Evolutionary conservation across 805 yeast species (phyloP), one percentile per base, ranked within the genome.

Genomic region (Metschnikowia kofuensis): DNA sequence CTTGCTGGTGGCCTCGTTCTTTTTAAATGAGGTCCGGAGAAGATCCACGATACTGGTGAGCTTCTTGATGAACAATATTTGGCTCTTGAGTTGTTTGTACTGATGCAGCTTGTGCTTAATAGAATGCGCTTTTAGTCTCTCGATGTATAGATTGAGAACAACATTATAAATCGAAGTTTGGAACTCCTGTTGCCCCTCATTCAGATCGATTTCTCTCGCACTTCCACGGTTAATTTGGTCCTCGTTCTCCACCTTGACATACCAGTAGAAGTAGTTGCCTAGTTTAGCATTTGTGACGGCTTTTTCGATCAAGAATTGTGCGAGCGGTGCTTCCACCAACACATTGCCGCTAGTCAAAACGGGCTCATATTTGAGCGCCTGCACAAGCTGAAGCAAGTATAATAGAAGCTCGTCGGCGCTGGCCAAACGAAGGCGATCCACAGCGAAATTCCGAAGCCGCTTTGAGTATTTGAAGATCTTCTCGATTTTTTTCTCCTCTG

Each of bases 221-320:
- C 21, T 36, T 6, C 14, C 39, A 14, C 28, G 31, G 30, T 53
- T 53, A 35, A 70, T 51, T 50, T 72, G 75, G 49, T 88, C 96
- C 58, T 85, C 89, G 30, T 85, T 79, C 60, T 92, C 97, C 1
- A 95, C 96, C 54, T 84, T 85, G 44, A 94, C 78, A 62, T 85
- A 89, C 98, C 99, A 94, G 65, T 89, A 91, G 52, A 95, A 82
- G 61, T 79, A 89, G 61, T 84, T 90, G 0, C 96, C 94, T 37
- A 95, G 70, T 15, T 78, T 72, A 16, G 79, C 77, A 61, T 85
- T 87, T 15, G 77, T 70, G 1, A 84, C 72, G 0, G 96, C 83
- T 40, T 92, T 75, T 28, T 82, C 82, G 38, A 91, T 84, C 37
- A 94, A 69, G 61, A 92, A 90, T 45, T 81, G 79, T 0, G 89